These are phyloP conservation scores for Orbilia oligospora DNA, from an alignment of 2,329 filamentous ascomycete species.

Conservation along the genomic window DNA sequence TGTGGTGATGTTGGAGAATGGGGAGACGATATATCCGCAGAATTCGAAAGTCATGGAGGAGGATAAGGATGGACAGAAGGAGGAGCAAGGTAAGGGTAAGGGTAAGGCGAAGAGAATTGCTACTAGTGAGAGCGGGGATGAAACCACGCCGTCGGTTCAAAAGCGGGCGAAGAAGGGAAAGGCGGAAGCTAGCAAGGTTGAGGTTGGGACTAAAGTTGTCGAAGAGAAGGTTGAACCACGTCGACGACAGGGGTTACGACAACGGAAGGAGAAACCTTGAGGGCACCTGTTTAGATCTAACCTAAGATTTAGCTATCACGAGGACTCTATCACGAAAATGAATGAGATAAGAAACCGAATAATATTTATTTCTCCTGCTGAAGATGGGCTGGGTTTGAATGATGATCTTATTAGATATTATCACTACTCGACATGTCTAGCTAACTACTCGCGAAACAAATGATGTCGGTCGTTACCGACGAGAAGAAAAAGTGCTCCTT, in stretches of 20 bases:
- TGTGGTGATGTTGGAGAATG: slow-evolving; percentile 67
- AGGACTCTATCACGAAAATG: background rate
- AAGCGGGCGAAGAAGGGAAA: slow-evolving; percentile 47
- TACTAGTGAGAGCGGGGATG: slow-evolving; percentile 23
- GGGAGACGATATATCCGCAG: slow-evolving; percentile 64
- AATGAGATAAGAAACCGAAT: background rate
- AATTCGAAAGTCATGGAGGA: slow-evolving; percentile 5
- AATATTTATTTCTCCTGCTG: background rate
- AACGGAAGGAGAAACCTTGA: slow-evolving; percentile 44
- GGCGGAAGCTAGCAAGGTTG: background rate
- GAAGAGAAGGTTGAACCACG: slow-evolving; percentile 21
- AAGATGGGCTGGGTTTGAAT: background rate
- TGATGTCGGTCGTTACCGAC: background rate
- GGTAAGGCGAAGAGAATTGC: slow-evolving; percentile 27
- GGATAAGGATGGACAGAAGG: background rate
- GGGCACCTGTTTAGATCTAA: background rate
- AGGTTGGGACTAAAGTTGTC: no score
- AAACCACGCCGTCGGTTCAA: slow-evolving; percentile 16
- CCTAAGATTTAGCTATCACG: background rate
- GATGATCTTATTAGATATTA: slow-evolving; percentile 11
- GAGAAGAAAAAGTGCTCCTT: slow-evolving; percentile 8
- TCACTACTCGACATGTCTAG: background rate
- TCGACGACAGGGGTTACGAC: slow-evolving; percentile 37
- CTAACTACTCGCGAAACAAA: background rate
- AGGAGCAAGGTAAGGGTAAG: background rate